phyloP scores from a whole-genome alignment of 371 early-diverging fungal species.

The Cokeromyces recurvatus region DNA sequence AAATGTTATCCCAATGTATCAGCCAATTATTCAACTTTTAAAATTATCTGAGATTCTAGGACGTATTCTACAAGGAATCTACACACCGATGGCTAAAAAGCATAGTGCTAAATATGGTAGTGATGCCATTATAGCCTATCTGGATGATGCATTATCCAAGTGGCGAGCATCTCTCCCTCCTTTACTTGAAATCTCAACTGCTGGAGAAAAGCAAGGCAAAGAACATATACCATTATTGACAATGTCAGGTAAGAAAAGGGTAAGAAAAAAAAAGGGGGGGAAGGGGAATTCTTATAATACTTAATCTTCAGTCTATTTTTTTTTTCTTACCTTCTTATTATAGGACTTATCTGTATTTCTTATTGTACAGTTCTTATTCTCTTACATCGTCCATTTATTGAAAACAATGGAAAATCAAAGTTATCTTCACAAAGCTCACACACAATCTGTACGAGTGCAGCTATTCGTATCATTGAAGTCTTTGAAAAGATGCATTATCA shows the following conservation, averaged over 20 bases:
- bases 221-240: constrained; percentile 11
- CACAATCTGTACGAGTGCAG: constrained; percentile 44
- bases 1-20: constrained; percentile 17
- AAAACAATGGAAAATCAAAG: constrained; percentile 1
- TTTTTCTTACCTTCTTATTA: neutral
- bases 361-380: constrained; percentile 69
- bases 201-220: neutral
- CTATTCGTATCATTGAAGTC: constrained; percentile 22
- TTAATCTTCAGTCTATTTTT: no score
- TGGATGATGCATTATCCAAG: constrained; percentile 29
- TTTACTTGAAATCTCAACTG: constrained; percentile 1
- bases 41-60: constrained; percentile 37
- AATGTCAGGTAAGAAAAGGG: constrained; percentile 22
- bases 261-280: no score
- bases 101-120: constrained; percentile 29
- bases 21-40: constrained; percentile 33
- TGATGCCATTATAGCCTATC: constrained; percentile 26
- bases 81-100: constrained; percentile 30
- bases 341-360: constrained; percentile 49
- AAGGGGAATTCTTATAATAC: neutral
- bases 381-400: constrained; percentile 68
- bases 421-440: constrained; percentile 27
- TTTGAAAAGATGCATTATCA: constrained; percentile 21
- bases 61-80: constrained; percentile 26
- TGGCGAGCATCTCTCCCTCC: constrained; percentile 25